phyloP scores from a whole-genome alignment of 768 basidiomycete species.

The Chalciporus piperatus region DNA sequence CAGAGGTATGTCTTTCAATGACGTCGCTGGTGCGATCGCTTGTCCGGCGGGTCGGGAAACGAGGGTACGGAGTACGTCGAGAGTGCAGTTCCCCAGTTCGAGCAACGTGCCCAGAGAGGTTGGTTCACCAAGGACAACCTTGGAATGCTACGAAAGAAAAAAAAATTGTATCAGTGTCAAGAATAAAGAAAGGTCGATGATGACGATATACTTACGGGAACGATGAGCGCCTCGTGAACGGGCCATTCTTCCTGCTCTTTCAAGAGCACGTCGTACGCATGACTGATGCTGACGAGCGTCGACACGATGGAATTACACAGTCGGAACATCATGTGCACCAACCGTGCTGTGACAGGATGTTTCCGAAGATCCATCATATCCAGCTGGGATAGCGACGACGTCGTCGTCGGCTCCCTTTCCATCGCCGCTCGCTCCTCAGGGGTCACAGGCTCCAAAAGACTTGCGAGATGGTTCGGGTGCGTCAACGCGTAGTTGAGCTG shows the following conservation, averaged over 20 bases:
- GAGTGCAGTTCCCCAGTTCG: slow-evolving; percentile 76
- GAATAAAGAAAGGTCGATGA: too few species aligned
- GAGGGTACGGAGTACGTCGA: slow-evolving; percentile 71
- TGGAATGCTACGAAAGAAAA: slow-evolving; percentile 60
- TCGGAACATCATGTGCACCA: slow-evolving; percentile 70
- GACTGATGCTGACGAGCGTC: slow-evolving; percentile 67
- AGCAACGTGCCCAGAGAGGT: slow-evolving; percentile 83
- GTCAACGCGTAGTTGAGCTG: slow-evolving; percentile 88
- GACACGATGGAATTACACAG: slow-evolving; percentile 68
- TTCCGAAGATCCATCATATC: slow-evolving; percentile 59
- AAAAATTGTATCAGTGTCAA: not conserved
- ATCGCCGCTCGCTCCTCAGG: slow-evolving; percentile 67
- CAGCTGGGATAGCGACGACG: slow-evolving; percentile 36
- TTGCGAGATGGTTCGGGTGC: slow-evolving; percentile 86
- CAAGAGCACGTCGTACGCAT: slow-evolving; percentile 64
- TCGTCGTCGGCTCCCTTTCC: slow-evolving; percentile 52
- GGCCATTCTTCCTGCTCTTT: slow-evolving; percentile 72
- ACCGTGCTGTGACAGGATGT: slow-evolving; percentile 66
- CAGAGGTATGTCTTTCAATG: slow-evolving; percentile 32
- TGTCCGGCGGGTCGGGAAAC: slow-evolving; percentile 60
- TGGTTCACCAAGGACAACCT: slow-evolving; percentile 77
- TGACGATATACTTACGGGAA: slow-evolving; percentile 54
- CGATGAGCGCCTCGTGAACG: slow-evolving; percentile 59
- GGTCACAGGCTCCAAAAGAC: slow-evolving; percentile 76
- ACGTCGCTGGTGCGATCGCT: slow-evolving; percentile 39